These are phyloP conservation scores for Fraxinus floribunda DNA, from an alignment of 305 asterid species.

Conservation along the genomic window DNA sequence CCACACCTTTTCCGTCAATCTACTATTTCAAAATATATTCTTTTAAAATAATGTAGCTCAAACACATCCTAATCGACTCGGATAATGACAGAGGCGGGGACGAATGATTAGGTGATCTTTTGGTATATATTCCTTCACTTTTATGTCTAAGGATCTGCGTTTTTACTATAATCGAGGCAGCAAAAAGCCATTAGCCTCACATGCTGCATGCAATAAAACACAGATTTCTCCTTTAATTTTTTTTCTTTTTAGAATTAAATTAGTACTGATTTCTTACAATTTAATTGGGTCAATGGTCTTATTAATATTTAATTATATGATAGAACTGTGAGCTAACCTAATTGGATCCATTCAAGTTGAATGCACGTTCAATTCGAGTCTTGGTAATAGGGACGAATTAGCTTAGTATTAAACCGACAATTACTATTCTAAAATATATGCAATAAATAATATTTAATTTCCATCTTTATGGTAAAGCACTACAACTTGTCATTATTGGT, in stretches of 20 bases:
- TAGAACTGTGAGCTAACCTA: neutral
- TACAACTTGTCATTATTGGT: neutral
- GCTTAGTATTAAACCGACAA: neutral
- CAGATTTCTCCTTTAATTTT: neutral
- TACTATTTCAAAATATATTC: too few relatives aligned
- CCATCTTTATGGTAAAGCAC: neutral
- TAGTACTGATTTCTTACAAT: neutral
- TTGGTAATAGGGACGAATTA: neutral
- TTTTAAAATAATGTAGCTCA: too few relatives aligned
- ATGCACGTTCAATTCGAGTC: neutral
- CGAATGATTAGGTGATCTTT: constrained; percentile 35
- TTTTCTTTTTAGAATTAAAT: neutral
- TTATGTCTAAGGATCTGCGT: constrained; percentile 37
- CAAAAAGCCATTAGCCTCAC: constrained; percentile 24
- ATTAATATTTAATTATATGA: neutral
- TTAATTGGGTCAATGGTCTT: neutral
- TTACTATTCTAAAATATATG: neutral
- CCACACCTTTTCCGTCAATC: too few relatives aligned
- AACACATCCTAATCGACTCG: neutral
- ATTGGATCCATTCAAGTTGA: neutral
- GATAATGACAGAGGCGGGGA: neutral
- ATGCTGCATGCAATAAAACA: constrained; percentile 22
- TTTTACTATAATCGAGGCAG: constrained; percentile 26
- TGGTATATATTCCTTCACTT: constrained; percentile 29
- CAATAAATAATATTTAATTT: neutral